Evolutionary conservation across 495 filamentous ascomycete species (phyloP).

Genomic region (Penicillium paradoxum): DNA sequence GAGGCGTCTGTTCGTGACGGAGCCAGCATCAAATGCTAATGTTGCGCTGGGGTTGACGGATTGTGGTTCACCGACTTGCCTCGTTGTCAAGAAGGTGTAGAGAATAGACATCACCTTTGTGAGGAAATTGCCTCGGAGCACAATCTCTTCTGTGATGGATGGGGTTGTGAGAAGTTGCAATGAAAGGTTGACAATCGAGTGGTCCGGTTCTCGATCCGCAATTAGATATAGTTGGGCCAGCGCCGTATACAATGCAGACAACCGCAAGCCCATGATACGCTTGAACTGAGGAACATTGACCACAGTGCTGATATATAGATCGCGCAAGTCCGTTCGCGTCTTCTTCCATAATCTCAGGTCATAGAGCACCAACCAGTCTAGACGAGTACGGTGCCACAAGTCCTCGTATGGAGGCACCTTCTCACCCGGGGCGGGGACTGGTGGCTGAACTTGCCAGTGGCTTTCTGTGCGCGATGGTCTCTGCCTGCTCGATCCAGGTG

Average conservation of each 20-base stretch:
- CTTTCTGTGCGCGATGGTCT: conserved; percentile 49
- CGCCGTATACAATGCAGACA: conserved; percentile 89
- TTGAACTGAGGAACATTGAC: conserved; percentile 95
- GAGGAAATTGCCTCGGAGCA: conserved; percentile 92
- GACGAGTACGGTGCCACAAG: conserved; percentile 75
- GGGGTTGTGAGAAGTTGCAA: conserved; percentile 95
- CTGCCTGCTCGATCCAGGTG: conserved; percentile 32
- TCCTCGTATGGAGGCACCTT: conserved; percentile 71
- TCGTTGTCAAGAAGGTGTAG: conserved; percentile 93
- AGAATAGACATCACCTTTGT: conserved; percentile 93
- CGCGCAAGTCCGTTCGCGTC: conserved; percentile 79
- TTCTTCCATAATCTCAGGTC: conserved; percentile 97
- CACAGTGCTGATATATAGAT: conserved; percentile 93
- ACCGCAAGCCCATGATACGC: conserved; percentile 84
- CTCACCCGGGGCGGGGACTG: conserved; percentile 50
- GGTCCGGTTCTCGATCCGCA: conserved; percentile 92
- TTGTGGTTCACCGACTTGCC: conserved; percentile 89
- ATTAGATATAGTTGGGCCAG: conserved; percentile 94
- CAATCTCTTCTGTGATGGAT: conserved; percentile 90
- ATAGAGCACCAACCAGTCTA: conserved; percentile 97
- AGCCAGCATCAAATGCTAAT: conserved; percentile 86
- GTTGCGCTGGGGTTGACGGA: conserved; percentile 79
- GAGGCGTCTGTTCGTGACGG: conserved; percentile 88
- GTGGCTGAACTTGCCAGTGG: conserved; percentile 83
- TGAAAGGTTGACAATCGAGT: conserved; percentile 96